A percentile compares a stretch with the other conserved stretches of the same genome.
Evolutionary conservation across 768 basidiomycete species (phyloP).

Genomic region (Phylloporus sp.): DNA sequence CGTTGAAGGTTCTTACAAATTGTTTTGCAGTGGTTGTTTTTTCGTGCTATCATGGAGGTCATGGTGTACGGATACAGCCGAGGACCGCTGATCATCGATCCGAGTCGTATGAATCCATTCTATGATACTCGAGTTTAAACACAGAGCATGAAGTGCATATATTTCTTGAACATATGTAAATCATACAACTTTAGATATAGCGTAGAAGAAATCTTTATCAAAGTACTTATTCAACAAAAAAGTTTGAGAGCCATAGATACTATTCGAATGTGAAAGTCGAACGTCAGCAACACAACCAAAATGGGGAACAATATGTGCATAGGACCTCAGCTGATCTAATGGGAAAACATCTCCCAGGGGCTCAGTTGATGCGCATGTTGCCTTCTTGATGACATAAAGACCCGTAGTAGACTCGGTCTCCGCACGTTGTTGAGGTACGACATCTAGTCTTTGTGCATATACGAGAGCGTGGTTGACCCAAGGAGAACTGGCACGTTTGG

Average conservation of each 20-base stretch:
- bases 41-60: too few relatives aligned
- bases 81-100: too few relatives aligned
- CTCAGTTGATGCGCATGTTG: not conserved
- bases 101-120: too few relatives aligned
- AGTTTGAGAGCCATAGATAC: not conserved
- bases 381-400: not conserved
- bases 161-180: too few relatives aligned
- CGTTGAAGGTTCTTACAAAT: too few relatives aligned
- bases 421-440: not conserved
- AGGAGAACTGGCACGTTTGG: not conserved
- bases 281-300: not conserved
- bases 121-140: too few relatives aligned
- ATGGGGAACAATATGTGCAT: not conserved
- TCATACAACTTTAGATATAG: not conserved
- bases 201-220: not conserved
- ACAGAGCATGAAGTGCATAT: too few relatives aligned
- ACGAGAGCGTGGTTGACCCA: not conserved
- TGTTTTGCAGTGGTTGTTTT: too few relatives aligned
- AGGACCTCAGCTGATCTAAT: not conserved
- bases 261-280: not conserved
- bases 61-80: too few relatives aligned
- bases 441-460: not conserved
- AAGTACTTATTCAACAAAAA: constrained; percentile 3
- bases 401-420: not conserved
- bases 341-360: not conserved